Percentiles rank a stretch among this genome's conserved stretches.
Evolutionary conservation across 129 eudicot genomes (phyloP).

Genomic region (Pittosporum tobira): DNA sequence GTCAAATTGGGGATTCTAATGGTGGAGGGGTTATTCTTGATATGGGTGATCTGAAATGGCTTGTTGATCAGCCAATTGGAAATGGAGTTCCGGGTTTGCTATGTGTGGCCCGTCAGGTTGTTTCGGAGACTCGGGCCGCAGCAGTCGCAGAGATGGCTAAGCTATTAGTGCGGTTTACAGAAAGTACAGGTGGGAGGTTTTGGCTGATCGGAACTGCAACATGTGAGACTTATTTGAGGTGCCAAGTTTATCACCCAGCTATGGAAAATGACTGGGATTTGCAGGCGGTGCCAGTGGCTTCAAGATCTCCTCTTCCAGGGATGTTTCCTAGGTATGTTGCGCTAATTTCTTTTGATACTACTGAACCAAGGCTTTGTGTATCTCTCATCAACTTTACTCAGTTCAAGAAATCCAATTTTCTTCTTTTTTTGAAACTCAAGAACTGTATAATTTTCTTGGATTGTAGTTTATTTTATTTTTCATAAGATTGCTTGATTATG

Average conservation of each 20-base stretch:
- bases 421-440: too few relatives aligned
- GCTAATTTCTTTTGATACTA: background rate
- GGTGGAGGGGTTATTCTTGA: conserved; percentile 43
- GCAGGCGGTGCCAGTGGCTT: conserved; percentile 83
- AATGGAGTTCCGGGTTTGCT: conserved; percentile 2
- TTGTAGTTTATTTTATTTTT: too few relatives aligned
- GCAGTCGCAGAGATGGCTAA: conserved; percentile 56
- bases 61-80: conserved; percentile 52
- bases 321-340: conserved; percentile 64
- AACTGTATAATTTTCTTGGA: background rate
- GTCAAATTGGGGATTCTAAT: conserved; percentile 22
- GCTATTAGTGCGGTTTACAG: conserved; percentile 32
- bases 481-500: too few relatives aligned
- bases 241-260: conserved; percentile 85
- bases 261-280: conserved; percentile 94
- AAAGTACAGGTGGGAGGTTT: conserved; percentile 24
- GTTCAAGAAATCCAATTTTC: too few relatives aligned
- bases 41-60: conserved; percentile 71
- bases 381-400: background rate
- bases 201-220: conserved; percentile 92
- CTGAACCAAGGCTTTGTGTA: too few relatives aligned
- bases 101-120: conserved; percentile 17
- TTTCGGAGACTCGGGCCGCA: conserved; percentile 31
- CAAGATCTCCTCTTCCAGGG: conserved; percentile 56
- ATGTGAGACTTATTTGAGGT: conserved; percentile 87